A percentile compares a stretch with the other conserved stretches of the same genome.
Conservation (phyloP, 2,329 filamentous ascomycete species). For the Xylaria sp. region DNA sequence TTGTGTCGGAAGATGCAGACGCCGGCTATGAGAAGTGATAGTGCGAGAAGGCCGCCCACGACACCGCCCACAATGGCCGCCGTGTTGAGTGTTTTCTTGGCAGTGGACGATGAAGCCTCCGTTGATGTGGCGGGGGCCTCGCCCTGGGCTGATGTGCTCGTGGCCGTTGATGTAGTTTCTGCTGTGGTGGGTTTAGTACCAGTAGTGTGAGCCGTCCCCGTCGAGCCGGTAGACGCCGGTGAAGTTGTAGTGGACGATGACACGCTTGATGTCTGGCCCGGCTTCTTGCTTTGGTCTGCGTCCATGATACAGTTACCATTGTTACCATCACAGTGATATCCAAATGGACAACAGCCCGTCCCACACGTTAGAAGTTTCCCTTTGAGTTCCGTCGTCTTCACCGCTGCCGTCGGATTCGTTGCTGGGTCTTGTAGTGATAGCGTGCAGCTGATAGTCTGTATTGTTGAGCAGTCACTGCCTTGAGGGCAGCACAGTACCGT, state of each 20-base stretch:
- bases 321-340: conserved; percentile 68
- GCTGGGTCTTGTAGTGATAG: conserved; percentile 69
- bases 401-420: conserved; percentile 64
- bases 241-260: conserved; percentile 25
- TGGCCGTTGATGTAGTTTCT: background rate
- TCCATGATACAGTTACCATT: conserved; percentile 62
- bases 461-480: conserved; percentile 66
- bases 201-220: conserved; percentile 1
- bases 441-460: conserved; percentile 74
- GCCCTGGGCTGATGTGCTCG: background rate
- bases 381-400: conserved; percentile 74
- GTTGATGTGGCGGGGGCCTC: conserved; percentile 1
- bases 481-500: conserved; percentile 78
- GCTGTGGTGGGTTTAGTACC: conserved; percentile 8
- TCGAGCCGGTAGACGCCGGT: background rate
- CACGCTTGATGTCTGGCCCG: conserved; percentile 31
- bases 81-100: conserved; percentile 40
- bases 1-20: conserved; percentile 39
- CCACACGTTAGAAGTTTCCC: conserved; percentile 69
- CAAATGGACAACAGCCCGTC: conserved; percentile 75
- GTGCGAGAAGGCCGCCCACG: conserved; percentile 43
- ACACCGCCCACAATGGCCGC: conserved; percentile 50
- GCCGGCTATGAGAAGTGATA: conserved; percentile 36
- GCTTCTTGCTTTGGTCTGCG: conserved; percentile 59
- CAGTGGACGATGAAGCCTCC: conserved; percentile 33